phyloP scores from a whole-genome alignment of 2,329 filamentous ascomycete species.

The Fusarium coicis region DNA sequence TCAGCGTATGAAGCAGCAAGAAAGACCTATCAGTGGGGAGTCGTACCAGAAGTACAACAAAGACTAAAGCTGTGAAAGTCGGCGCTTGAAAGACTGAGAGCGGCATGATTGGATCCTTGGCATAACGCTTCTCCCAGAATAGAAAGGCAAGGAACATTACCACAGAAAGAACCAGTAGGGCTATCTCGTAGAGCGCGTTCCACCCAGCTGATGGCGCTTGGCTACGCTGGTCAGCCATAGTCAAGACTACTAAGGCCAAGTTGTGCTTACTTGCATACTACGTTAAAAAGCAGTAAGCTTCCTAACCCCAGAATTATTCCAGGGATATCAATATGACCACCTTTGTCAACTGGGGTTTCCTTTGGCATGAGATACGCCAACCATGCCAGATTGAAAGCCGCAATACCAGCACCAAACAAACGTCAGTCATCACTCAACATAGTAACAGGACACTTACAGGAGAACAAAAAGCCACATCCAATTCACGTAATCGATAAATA shows the following conservation, averaged over 20 bases:
- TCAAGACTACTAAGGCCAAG: fast-evolving
- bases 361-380: constrained; percentile 14
- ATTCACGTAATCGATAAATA: neutral
- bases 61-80: constrained; percentile 55
- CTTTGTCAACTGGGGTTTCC: constrained; percentile 39
- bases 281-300: constrained; percentile 58
- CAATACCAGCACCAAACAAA: neutral
- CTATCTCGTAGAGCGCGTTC: constrained; percentile 55
- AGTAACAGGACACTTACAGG: neutral
- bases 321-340: constrained; percentile 41
- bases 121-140: constrained; percentile 55
- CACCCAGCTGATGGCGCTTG: constrained; percentile 59
- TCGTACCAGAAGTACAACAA: constrained; percentile 52
- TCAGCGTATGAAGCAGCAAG: fast-evolving
- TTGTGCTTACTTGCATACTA: constrained; percentile 59
- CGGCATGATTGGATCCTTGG: constrained; percentile 57
- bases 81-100: constrained; percentile 57
- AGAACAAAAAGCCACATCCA: constrained; percentile 23
- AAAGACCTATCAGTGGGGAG: fast-evolving
- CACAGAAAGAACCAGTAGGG: constrained; percentile 51
- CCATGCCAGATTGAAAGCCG: constrained; percentile 3
- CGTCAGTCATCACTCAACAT: neutral
- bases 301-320: constrained; percentile 47
- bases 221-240: neutral
- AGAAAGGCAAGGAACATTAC: constrained; percentile 47